Percentiles rank a stretch among this genome's conserved stretches.
Evolutionary conservation across 140 eudicot species (phyloP).

Genomic region (Anethum foeniculum): DNA sequence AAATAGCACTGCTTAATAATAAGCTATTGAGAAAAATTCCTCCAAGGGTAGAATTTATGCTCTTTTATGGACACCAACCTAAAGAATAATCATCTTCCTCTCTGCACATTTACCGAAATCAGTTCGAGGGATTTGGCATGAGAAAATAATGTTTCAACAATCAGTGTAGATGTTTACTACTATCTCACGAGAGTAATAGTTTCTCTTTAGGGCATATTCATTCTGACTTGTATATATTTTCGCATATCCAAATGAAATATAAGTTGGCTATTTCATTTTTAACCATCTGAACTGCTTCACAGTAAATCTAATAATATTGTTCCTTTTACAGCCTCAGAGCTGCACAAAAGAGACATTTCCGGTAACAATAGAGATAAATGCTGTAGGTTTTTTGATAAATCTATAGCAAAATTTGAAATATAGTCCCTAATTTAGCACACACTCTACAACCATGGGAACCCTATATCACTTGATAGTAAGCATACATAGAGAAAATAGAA

Average conservation of each 20-base stretch:
- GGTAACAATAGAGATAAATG: neutral
- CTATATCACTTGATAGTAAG: neutral
- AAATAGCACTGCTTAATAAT: neutral
- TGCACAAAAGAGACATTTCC: neutral
- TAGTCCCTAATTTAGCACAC: neutral
- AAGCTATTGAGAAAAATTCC: neutral
- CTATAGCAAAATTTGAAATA: neutral
- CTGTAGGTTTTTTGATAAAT: neutral
- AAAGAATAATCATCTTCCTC: neutral
- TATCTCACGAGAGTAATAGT: neutral
- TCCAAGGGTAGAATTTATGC: neutral
- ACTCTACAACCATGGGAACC: neutral
- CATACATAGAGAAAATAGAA: neutral
- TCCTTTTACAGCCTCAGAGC: neutral
- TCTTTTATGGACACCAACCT: neutral
- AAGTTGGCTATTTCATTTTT: neutral
- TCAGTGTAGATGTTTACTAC: neutral
- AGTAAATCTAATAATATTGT: neutral
- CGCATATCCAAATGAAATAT: neutral
- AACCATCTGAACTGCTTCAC: neutral
- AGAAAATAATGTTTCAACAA: neutral
- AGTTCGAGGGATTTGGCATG: neutral
- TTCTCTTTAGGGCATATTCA: neutral
- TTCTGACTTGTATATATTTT: neutral
- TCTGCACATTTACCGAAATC: neutral